phyloP scores from a whole-genome alignment of 2,329 filamentous ascomycete species.

The Venturiaceae sp. region DNA sequence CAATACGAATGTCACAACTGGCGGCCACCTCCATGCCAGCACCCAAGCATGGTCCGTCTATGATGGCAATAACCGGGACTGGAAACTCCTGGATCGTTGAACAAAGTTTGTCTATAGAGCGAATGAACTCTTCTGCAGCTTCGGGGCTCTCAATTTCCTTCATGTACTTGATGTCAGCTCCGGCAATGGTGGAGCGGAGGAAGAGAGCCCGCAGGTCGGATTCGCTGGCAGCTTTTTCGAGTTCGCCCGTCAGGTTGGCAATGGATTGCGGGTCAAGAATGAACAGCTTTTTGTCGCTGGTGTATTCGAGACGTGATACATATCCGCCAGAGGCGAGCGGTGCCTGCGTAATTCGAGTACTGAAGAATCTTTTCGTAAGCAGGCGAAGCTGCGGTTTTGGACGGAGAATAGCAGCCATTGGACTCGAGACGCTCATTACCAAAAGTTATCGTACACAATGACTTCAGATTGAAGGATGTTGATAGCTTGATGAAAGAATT shows the following conservation, averaged over 20 bases:
- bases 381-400: neutral
- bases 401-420: neutral
- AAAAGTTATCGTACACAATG: no score
- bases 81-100: conserved; percentile 23
- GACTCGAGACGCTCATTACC: no score
- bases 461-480: no score
- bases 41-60: conserved; percentile 27
- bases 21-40: no score
- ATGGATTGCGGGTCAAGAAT: neutral
- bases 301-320: neutral
- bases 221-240: neutral
- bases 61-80: conserved; percentile 27
- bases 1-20: no score
- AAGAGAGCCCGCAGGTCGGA: neutral
- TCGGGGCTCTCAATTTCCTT: conserved; percentile 11
- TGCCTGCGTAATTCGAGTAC: neutral
- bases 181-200: conserved; percentile 13
- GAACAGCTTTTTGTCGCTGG: neutral
- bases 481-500: no score
- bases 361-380: neutral
- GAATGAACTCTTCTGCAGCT: conserved; percentile 27
- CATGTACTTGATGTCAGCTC: conserved; percentile 21
- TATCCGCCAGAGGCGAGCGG: neutral
- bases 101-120: conserved; percentile 21
- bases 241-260: neutral